Evolutionary conservation across 1,284 basidiomycete genomes (phyloP), one percentile per base, ranked within the genome.

Genomic region (Chalciporus sp.): DNA sequence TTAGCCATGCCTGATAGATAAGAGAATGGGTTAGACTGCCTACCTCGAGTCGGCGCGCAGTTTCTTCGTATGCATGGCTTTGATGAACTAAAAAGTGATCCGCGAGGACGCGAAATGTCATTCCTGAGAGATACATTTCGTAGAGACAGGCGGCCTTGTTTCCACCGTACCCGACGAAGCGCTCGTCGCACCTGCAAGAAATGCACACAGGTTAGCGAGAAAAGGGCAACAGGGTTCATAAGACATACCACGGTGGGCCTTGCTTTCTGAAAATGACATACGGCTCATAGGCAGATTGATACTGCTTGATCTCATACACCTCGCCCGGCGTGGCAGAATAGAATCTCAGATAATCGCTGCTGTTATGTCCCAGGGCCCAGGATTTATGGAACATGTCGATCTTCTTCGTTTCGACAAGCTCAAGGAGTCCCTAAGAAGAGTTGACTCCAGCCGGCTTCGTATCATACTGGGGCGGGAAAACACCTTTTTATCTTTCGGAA

Each of bases 61-160:
- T 76, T 68, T 93, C 91, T 62, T 91, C 90, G 65, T 94, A 94
- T 12, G 75, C 72, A 62, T 94, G 92, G 57, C 84, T 89, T 72
- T 92, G 91, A 67, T 94, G 92, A 43, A 94, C 84, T 52, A 94
- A 76, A 64, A 93, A 94, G 69, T 94, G 91, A 67, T 94, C 90
- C 6, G 87, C 76, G 17, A 94, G 79, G 33, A 94, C 89, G 66
- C 86, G 90, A 70, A 85, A 92, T 10, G 85, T 84, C 42, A 92
- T 80, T 2, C 85, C 85, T 17, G 81, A 80, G 29, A 86, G 68
- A 66, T 84, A 84, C 71, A 87, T 79, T 63, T 84, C 84, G 63
- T 81, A 86, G 20, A 86, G 67, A 61, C 85, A 86, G 8, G 83
- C 83, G 1, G 84, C 85, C 63, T 85, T 86, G 71, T 86, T 86